Evolutionary conservation across 2,329 filamentous ascomycete species (phyloP).

Genomic region (Ceratocystis variospora): DNA sequence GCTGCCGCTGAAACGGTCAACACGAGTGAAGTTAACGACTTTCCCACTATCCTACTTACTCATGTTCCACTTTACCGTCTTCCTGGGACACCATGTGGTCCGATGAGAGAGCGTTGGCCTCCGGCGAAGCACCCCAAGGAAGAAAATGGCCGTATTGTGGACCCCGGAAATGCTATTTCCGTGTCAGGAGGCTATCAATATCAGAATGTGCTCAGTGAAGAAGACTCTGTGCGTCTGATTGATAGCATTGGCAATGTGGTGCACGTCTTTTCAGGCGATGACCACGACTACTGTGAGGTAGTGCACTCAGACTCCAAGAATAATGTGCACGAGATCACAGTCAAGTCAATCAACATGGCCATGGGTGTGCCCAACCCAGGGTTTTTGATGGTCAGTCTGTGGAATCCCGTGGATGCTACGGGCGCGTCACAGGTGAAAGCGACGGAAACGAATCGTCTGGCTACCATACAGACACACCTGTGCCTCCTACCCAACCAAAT

Average conservation of each 20-base stretch:
- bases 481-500: constrained; percentile 85
- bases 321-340: constrained; percentile 68
- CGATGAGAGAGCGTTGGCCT: constrained; percentile 69
- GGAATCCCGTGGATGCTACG: constrained; percentile 63
- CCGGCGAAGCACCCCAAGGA: constrained; percentile 43
- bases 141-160: constrained; percentile 25
- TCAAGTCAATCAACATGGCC: constrained; percentile 89
- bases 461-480: constrained; percentile 73
- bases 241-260: constrained; percentile 66
- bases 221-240: constrained; percentile 62
- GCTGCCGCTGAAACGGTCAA: background rate
- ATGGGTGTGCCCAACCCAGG: constrained; percentile 87
- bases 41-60: constrained; percentile 78
- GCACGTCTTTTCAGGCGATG: constrained; percentile 86
- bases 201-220: constrained; percentile 75
- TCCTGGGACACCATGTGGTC: constrained; percentile 75
- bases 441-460: constrained; percentile 25
- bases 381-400: constrained; percentile 77
- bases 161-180: constrained; percentile 64
- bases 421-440: constrained; percentile 10
- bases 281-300: constrained; percentile 95
- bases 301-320: constrained; percentile 57
- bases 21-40: constrained; percentile 42
- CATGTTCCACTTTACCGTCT: constrained; percentile 82
- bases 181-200: constrained; percentile 82